These are phyloP conservation scores for Aspergillus cristatus DNA, from an alignment of 495 filamentous ascomycete species.

Conservation along the genomic window DNA sequence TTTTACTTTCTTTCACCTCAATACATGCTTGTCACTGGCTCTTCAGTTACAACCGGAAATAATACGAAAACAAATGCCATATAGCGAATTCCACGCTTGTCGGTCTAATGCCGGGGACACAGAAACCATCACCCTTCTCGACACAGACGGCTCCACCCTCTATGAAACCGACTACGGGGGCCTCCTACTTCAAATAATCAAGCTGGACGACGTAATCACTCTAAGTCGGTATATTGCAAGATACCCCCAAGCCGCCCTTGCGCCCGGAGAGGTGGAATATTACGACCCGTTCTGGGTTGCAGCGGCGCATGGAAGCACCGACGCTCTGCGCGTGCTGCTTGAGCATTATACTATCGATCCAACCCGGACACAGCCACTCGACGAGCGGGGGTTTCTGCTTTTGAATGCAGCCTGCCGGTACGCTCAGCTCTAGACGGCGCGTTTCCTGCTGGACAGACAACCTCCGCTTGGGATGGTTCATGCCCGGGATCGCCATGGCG, in stretches of 20 bases:
- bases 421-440: neutral
- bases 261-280: neutral
- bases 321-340: slow-evolving; percentile 1
- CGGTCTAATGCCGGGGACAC: neutral
- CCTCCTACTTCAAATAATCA: neutral
- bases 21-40: too few relatives aligned
- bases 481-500: neutral
- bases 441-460: slow-evolving; percentile 2
- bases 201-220: neutral
- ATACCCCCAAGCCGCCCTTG: neutral
- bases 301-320: slow-evolving; percentile 1
- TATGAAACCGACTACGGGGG: slow-evolving; percentile 1
- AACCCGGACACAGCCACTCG: neutral
- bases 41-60: too few relatives aligned
- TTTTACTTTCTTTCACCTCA: too few relatives aligned
- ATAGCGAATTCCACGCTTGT: neutral
- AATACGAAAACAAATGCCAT: neutral
- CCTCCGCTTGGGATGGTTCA: neutral
- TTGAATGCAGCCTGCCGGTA: slow-evolving; percentile 2
- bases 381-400: neutral
- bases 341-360: neutral
- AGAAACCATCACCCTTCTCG: neutral
- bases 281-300: slow-evolving; percentile 3
- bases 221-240: slow-evolving; percentile 1
- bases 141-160: neutral